A percentile compares a stretch with the other conserved stretches of the same genome.
Evolutionary conservation across 1,284 basidiomycete species (phyloP).

Genomic region (Puccinia triticina): DNA sequence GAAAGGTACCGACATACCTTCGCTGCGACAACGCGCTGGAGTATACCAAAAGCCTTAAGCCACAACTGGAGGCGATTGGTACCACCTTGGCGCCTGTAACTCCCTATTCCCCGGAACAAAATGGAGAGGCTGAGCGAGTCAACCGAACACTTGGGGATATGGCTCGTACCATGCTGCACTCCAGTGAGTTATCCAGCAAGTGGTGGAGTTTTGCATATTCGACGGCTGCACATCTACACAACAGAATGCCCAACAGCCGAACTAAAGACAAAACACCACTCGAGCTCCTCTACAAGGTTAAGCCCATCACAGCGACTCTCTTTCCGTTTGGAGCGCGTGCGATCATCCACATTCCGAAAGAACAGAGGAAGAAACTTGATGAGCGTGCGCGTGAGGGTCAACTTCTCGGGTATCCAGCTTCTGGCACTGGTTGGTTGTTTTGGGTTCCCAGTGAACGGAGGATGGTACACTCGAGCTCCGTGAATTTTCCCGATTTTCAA

Average conservation of each 20-base stretch:
- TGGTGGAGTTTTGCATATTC: background rate
- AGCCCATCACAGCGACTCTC: background rate
- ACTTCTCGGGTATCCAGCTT: background rate
- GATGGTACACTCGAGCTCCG: background rate
- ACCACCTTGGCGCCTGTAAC: background rate
- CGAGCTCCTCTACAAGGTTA: no score
- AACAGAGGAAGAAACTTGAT: background rate
- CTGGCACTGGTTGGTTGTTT: slow-evolving; percentile 15
- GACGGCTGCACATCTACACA: background rate
- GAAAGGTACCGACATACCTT: background rate
- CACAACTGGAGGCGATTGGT: background rate
- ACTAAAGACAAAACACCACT: background rate
- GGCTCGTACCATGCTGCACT: background rate
- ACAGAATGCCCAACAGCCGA: background rate
- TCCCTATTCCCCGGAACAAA: slow-evolving; percentile 3
- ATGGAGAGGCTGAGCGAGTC: slow-evolving; percentile 14
- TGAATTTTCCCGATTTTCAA: slow-evolving; percentile 16
- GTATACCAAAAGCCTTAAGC: background rate
- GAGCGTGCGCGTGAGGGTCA: background rate
- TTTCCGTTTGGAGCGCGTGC: slow-evolving; percentile 13
- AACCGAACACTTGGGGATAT: slow-evolving; percentile 14
- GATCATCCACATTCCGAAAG: no score
- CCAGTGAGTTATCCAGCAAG: background rate
- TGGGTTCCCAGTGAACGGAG: background rate
- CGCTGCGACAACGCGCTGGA: background rate